Conservation (phyloP, 805 yeast species). For the Ogataea naganishii region DNA sequence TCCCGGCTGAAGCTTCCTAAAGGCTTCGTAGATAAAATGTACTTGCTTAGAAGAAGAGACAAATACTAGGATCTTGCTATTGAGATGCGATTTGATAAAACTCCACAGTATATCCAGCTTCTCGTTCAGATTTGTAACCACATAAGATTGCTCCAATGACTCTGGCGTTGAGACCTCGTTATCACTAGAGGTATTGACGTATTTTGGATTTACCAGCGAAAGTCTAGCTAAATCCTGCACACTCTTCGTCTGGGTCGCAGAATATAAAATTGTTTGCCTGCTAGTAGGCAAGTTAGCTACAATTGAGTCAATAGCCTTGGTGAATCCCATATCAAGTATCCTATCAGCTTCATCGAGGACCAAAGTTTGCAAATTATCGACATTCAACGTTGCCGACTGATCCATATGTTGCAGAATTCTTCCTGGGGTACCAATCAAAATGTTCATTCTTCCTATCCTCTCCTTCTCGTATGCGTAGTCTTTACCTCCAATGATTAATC, state of each 20-base stretch:
- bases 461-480: slow-evolving; percentile 77
- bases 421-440: slow-evolving; percentile 88
- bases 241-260: slow-evolving; percentile 85
- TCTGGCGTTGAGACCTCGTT: slow-evolving; percentile 52
- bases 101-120: slow-evolving; percentile 84
- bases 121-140: slow-evolving; percentile 62
- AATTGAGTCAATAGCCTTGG: slow-evolving; percentile 72
- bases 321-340: slow-evolving; percentile 90
- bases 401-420: slow-evolving; percentile 85
- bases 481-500: slow-evolving; percentile 89
- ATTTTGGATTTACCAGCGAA: slow-evolving; percentile 56
- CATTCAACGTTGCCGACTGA: slow-evolving; percentile 74
- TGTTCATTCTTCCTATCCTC: slow-evolving; percentile 69
- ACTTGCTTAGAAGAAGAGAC: slow-evolving; percentile 86
- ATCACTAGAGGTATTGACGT: slow-evolving; percentile 36
- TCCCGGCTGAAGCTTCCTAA: slow-evolving; percentile 86
- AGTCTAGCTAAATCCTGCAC: slow-evolving; percentile 77
- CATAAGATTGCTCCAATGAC: slow-evolving; percentile 74
- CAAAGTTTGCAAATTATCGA: slow-evolving; percentile 64
- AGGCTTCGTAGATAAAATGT: slow-evolving; percentile 79
- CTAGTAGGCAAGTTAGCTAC: slow-evolving; percentile 67
- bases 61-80: slow-evolving; percentile 73
- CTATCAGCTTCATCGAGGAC: slow-evolving; percentile 91
- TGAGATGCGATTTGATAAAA: slow-evolving; percentile 75
- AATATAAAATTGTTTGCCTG: slow-evolving; percentile 76